Base-by-base conservation (phyloP, 2,329 filamentous ascomycete species). In the Venturia carpophila region DNA sequence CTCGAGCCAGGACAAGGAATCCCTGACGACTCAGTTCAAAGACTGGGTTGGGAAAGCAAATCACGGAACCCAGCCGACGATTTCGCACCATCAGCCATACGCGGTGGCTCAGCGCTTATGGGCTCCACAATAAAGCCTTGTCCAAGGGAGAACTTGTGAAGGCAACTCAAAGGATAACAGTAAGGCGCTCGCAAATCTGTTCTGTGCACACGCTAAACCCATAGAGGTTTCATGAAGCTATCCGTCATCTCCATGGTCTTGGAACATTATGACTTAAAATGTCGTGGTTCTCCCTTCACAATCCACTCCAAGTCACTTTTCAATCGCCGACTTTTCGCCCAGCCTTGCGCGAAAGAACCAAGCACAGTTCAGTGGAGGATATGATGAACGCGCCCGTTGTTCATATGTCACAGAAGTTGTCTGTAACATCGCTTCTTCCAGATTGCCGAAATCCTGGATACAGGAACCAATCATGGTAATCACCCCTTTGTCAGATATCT, bases 331-430 rank as follows among this genome's bases (percentile, higher is more conserved):
- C 7, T 34, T 34, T 55, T 24, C 17, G 24, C 24, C 49, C 49
- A 55, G 9, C 15, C 1, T 6, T 17, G 34, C 2, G 34, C 13
- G 49, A 19, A 37, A 34, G 13, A 21, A 15, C n/a, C 27, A 56
- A 34, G 4, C 6, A 56, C 27, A 37, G 24, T 56, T n/a, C n/a
- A n/a, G 3, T 3, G 4, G 30, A 6, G 27, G 30, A 30, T 13
- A 56, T 21, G 9, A 49, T 56, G 49, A 37, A 56, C 34, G 49
- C 30, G 49, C 24, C 27, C 11, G 27, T 37, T 56, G 27, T 37
- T 56, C 49, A 56, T 27, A 13, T 37, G 49, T 37, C 49, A 2
- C 49, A 56, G 49, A 56, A 56, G 49, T 27, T 56, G 49, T 56
- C 49, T 13, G 13, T 56, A 15, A 56, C 49, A 11, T 37, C 13